Evolutionary conservation across 2,329 filamentous ascomycete species (phyloP).

Genomic region (Bertia moriformis): DNA sequence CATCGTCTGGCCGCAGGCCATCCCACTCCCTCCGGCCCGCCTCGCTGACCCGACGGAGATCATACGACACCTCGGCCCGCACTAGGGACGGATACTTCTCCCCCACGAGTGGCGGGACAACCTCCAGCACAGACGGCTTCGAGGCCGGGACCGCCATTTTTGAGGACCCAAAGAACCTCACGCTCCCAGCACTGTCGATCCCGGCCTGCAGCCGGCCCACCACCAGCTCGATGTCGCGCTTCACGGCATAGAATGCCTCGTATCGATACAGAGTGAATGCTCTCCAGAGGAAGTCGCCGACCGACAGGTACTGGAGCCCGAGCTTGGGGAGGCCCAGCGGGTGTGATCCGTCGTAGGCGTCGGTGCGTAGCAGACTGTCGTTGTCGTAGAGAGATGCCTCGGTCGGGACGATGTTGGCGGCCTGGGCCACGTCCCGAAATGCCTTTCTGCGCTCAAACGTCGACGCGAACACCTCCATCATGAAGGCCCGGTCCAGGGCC

Average conservation of each 20-base stretch:
- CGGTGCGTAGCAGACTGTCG: constrained; percentile 64
- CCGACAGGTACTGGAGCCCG: constrained; percentile 86
- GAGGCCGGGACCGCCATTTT: constrained; percentile 81
- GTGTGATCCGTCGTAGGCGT: constrained; percentile 72
- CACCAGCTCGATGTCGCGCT: constrained; percentile 75
- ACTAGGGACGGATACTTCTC: constrained; percentile 72
- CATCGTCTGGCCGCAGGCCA: constrained; percentile 68
- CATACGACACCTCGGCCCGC: constrained; percentile 70
- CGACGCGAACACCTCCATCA: constrained; percentile 59
- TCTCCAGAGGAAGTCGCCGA: constrained; percentile 90
- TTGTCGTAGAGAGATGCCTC: constrained; percentile 69
- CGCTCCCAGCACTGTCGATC: constrained; percentile 43
- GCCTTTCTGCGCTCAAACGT: constrained; percentile 64
- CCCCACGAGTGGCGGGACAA: constrained; percentile 69
- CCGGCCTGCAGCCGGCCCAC: constrained; percentile 67
- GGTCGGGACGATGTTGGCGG: constrained; percentile 68
- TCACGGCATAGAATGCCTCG: constrained; percentile 85
- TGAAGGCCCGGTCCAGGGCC: constrained; percentile 44
- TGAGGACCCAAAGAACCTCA: constrained; percentile 68
- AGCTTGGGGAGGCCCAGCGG: constrained; percentile 86
- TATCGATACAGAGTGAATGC: constrained; percentile 77
- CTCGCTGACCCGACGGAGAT: constrained; percentile 66
- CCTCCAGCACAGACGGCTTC: constrained; percentile 75
- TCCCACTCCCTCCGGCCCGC: constrained; percentile 80
- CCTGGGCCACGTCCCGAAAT: constrained; percentile 65